Base-by-base conservation (phyloP, 225 moss, liverwort and hornwort genomes). In the Sphagnum contortum region DNA sequence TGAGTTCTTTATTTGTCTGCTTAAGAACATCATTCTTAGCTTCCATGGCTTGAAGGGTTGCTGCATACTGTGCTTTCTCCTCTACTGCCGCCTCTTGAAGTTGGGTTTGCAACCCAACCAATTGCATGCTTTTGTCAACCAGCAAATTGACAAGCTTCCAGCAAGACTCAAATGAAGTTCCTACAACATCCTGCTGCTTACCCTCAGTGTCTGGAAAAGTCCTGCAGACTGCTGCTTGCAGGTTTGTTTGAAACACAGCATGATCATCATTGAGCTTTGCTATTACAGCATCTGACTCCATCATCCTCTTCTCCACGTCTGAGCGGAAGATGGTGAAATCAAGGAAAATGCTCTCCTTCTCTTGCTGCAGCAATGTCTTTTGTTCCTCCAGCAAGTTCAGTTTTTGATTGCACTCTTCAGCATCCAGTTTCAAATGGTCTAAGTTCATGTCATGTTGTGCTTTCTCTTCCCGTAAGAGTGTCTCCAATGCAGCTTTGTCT, bases 191-290 rank as follows among this genome's bases (percentile, higher is more conserved):
- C 62, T 58, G 63, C 50, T 71, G 67, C 60, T 80, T 80, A 47
- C 74, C 7, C 61, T 77, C 76, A 69, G 66, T 64, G 44, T 66
- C 61, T 54, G 90, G 77, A 71, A 85, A 62, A 5, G 72, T 63
- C 52, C 70, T 68, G 53, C 72, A 65, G 46, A 80, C 70, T 49
- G 73, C 74, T 74, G 55, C 62, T 75, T 82, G 82, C 69, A 90
- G 52, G 57, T 84, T 79, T 53, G 77, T 52, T 68, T 76, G 70
- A 76, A 75, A 70, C 68, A 67, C 59, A 59, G 54, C 49, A 64
- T 70, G 72, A 48, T 52, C 57, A 67, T 70, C 57, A 47, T 53
- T 75, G 49, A 76, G 49, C 46, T 62, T 64, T 46, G 69, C 64
- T 9, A 70, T 47, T 70, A 29, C 29, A 29, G 29, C 29, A 29